These are phyloP conservation scores for Neostapfia colusana DNA, from an alignment of 176 grass and related monocot species.

Conservation along the genomic window DNA sequence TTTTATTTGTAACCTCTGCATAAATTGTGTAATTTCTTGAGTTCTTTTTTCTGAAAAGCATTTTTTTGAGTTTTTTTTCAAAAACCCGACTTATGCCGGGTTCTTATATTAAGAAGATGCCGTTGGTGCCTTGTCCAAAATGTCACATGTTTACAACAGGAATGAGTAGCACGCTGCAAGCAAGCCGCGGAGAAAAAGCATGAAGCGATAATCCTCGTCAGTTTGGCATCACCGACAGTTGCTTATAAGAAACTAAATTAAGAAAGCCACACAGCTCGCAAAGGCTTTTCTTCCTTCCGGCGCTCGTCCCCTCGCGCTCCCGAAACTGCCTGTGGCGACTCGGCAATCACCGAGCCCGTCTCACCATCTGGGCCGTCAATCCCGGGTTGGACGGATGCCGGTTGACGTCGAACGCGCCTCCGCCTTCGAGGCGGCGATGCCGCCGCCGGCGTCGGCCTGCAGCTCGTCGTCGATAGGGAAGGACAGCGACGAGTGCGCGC, in stretches of 20 bases:
- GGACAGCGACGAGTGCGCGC: constrained; percentile 51
- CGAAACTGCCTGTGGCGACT: constrained; percentile 11
- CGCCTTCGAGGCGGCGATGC: constrained; percentile 25
- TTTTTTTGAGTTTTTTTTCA: too few species aligned
- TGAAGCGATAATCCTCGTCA: constrained; percentile 25
- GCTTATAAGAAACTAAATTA: constrained; percentile 10
- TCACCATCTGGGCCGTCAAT: constrained; percentile 4
- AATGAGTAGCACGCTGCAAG: neutral
- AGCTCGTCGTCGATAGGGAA: constrained; percentile 61
- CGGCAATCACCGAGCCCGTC: neutral
- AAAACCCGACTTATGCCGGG: too few species aligned
- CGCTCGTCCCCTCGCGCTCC: constrained; percentile 6
- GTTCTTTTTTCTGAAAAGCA: too few species aligned
- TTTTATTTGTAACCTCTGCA: too few species aligned
- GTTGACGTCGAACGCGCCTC: constrained; percentile 23
- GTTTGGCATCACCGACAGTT: constrained; percentile 20
- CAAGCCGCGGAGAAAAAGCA: neutral
- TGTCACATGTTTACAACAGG: too few species aligned
- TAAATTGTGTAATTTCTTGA: too few species aligned
- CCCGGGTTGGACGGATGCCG: constrained; percentile 32
- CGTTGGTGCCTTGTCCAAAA: too few species aligned
- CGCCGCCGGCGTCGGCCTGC: neutral
- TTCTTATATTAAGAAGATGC: too few species aligned
- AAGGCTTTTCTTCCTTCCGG: neutral
- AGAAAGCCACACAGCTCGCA: neutral